Evolutionary conservation across 495 filamentous ascomycete genomes (phyloP).

Genomic region (Annulohypoxylon moriforme): DNA sequence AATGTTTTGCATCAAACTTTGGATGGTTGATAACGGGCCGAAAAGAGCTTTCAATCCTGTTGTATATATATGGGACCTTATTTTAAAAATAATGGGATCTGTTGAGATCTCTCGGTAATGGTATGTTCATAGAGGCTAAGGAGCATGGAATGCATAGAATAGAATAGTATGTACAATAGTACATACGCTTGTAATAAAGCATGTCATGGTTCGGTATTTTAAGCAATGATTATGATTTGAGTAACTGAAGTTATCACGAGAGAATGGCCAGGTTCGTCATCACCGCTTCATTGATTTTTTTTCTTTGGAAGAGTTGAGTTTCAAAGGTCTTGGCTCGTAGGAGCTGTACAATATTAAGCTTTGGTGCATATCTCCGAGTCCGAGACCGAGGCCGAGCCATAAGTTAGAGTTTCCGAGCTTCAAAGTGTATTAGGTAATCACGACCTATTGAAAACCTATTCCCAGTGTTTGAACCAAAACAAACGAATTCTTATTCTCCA

Average conservation of each 20-base stretch:
- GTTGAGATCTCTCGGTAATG: neutral
- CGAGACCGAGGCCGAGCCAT: neutral
- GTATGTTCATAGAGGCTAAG: slow-evolving; percentile 12
- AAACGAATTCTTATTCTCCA: neutral
- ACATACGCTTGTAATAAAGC: slow-evolving; percentile 2
- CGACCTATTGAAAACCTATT: neutral
- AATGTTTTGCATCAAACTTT: slow-evolving; percentile 62
- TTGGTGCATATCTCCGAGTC: neutral
- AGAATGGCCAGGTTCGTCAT: slow-evolving; percentile 18
- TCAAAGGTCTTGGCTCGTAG: neutral
- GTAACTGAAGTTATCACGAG: slow-evolving; percentile 20
- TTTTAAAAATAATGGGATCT: neutral
- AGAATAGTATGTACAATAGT: neutral
- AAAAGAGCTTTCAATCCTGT: neutral
- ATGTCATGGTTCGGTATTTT: neutral
- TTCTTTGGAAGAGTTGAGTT: neutral
- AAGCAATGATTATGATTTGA: neutral
- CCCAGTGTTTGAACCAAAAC: neutral
- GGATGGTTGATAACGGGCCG: slow-evolving; percentile 34
- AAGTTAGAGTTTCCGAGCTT: neutral
- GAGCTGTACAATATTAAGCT: no score
- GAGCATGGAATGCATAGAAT: slow-evolving; percentile 6
- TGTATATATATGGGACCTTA: slow-evolving; percentile 5
- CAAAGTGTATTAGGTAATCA: neutral
- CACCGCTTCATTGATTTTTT: neutral